A percentile compares a stretch with the other conserved stretches of the same genome.
phyloP scores from a whole-genome alignment of 1,284 basidiomycete genomes.

The Melampsora americana region DNA sequence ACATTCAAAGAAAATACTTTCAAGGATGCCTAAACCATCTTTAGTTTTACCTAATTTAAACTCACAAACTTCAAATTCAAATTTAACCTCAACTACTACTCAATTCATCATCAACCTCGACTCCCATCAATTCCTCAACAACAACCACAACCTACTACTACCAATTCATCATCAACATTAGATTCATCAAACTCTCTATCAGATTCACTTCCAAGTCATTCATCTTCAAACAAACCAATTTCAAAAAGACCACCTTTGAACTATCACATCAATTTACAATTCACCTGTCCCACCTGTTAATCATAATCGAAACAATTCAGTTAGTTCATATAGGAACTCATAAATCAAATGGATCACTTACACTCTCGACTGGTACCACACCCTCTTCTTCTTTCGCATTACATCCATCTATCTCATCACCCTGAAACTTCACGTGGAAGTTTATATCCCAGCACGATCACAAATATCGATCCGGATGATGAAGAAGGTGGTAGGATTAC shows the following conservation, averaged over 20 bases:
- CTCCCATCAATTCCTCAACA: too few relatives aligned
- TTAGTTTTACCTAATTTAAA: too few relatives aligned
- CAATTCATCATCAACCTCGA: background rate
- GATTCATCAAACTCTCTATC: too few relatives aligned
- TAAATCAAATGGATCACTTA: background rate
- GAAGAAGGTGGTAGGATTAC: constrained; percentile 27
- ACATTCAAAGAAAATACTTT: too few relatives aligned
- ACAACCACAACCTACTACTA: too few relatives aligned
- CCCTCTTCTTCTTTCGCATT: background rate
- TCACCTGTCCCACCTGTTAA: background rate
- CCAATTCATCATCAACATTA: too few relatives aligned
- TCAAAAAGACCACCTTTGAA: constrained; percentile 1
- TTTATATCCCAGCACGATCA: constrained; percentile 25
- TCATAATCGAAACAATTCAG: background rate
- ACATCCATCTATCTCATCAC: background rate
- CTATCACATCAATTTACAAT: background rate
- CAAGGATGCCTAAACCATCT: too few relatives aligned
- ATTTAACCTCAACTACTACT: background rate
- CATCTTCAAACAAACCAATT: background rate
- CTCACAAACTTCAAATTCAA: too few relatives aligned
- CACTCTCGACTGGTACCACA: background rate
- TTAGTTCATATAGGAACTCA: background rate
- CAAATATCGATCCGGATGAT: constrained; percentile 16
- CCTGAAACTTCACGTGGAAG: background rate
- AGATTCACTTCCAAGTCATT: background rate